Percentiles rank a stretch among this genome's conserved stretches.
Evolutionary conservation across 257 asterid species (phyloP).

Genomic region (Coffea eugenioides): DNA sequence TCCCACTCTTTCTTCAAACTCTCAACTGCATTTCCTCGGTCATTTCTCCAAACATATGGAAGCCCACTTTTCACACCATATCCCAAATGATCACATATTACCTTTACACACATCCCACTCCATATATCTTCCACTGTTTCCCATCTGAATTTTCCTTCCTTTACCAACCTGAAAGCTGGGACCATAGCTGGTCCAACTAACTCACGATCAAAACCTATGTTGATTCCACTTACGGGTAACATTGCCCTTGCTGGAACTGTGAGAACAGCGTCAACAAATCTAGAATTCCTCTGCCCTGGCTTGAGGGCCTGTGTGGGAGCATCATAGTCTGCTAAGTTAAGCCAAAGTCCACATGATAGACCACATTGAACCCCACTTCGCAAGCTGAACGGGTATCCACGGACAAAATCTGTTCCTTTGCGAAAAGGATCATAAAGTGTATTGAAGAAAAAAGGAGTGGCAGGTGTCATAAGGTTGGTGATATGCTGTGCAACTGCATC

Average conservation of each 20-base stretch:
- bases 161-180: conserved; percentile 72
- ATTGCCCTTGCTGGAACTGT: conserved; percentile 64
- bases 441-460: conserved; percentile 92
- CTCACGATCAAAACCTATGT: conserved; percentile 64
- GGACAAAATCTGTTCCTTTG: conserved; percentile 83
- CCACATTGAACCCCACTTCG: conserved; percentile 80
- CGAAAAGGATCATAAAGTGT: conserved; percentile 81
- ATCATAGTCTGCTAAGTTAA: conserved; percentile 81
- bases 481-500: conserved; percentile 72
- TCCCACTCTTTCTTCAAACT: conserved; percentile 97
- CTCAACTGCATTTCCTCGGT: conserved; percentile 68
- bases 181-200: conserved; percentile 76
- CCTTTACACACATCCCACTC: conserved; percentile 91
- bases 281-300: conserved; percentile 50
- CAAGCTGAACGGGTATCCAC: conserved; percentile 95
- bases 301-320: conserved; percentile 95
- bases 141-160: conserved; percentile 91
- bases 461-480: conserved; percentile 70
- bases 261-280: conserved; percentile 85
- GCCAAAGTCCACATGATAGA: conserved; percentile 92
- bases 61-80: conserved; percentile 86
- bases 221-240: conserved; percentile 88
- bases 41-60: conserved; percentile 90
- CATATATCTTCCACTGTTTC: conserved; percentile 88
- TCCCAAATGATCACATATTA: conserved; percentile 72